A percentile compares a stretch with the other conserved stretches of the same genome.
phyloP scores from a whole-genome alignment of 768 basidiomycete species.

The Rhizopogon rudus region DNA sequence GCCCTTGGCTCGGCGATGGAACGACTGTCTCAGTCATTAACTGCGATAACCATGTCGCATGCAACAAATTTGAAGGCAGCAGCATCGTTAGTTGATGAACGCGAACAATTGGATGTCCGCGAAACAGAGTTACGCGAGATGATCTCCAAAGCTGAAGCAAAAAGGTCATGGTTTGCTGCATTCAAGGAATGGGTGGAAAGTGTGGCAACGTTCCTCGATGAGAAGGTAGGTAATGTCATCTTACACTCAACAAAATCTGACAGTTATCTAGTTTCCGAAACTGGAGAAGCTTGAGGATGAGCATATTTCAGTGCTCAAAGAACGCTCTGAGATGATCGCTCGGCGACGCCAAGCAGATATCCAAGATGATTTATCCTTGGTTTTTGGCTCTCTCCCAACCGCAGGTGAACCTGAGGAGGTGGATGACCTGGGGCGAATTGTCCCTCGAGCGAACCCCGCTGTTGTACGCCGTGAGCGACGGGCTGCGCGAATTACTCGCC shows the following conservation, averaged over 20 bases:
- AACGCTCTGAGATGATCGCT: slow-evolving; percentile 64
- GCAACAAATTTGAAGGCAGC: slow-evolving; percentile 53
- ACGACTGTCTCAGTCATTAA: slow-evolving; percentile 55
- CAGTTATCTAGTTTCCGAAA: slow-evolving; percentile 54
- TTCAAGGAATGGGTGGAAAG: slow-evolving; percentile 81
- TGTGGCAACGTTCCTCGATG: slow-evolving; percentile 81
- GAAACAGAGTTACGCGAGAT: slow-evolving; percentile 73
- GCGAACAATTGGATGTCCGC: slow-evolving; percentile 55
- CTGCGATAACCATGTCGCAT: slow-evolving; percentile 64
- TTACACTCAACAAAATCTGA: not conserved
- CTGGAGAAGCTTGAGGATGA: slow-evolving; percentile 79
- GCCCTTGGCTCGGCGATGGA: slow-evolving; percentile 55
- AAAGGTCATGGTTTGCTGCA: slow-evolving; percentile 75
- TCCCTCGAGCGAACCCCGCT: slow-evolving; percentile 42
- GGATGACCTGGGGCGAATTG: slow-evolving; percentile 58
- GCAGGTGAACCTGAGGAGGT: slow-evolving; percentile 35
- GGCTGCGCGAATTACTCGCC: slow-evolving; percentile 53
- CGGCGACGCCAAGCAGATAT: slow-evolving; percentile 72
- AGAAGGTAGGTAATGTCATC: slow-evolving; percentile 53
- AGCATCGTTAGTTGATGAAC: slow-evolving; percentile 54
- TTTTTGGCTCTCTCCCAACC: slow-evolving; percentile 54
- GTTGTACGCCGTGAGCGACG: slow-evolving; percentile 50
- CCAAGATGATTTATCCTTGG: slow-evolving; percentile 69
- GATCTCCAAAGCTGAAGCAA: slow-evolving; percentile 69
- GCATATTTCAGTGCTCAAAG: slow-evolving; percentile 64